Conservation (phyloP, 2,329 filamentous ascomycete species). For the Epichloe festucae region DNA sequence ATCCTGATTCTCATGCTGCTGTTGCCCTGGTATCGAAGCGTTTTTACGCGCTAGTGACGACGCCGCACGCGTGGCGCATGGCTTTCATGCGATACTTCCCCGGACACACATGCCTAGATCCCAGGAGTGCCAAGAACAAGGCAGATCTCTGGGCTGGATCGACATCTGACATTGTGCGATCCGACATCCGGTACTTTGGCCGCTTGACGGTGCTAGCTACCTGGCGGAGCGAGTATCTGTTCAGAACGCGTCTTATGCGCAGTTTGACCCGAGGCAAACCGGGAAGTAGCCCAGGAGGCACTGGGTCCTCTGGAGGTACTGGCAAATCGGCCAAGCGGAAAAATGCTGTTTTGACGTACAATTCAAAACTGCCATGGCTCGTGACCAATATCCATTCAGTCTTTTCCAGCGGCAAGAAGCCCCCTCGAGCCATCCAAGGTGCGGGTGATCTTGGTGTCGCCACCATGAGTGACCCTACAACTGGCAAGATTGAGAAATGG, state of each 20-base stretch:
- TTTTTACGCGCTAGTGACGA: slow-evolving; percentile 77
- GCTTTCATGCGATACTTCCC: slow-evolving; percentile 88
- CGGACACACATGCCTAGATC: slow-evolving; percentile 39
- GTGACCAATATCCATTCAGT: slow-evolving; percentile 69
- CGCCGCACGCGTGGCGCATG: slow-evolving; percentile 84
- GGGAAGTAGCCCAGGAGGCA: slow-evolving; percentile 36
- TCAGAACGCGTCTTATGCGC: slow-evolving; percentile 71
- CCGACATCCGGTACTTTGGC: slow-evolving; percentile 68
- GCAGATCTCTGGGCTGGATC: slow-evolving; percentile 30
- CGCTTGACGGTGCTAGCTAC: slow-evolving; percentile 74
- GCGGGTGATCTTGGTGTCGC: slow-evolving; percentile 64
- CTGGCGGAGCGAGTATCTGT: slow-evolving; percentile 91
- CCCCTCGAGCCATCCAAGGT: slow-evolving; percentile 72
- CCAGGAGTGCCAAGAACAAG: slow-evolving; percentile 21
- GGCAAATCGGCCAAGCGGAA: slow-evolving; percentile 48
- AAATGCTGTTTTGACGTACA: slow-evolving; percentile 70
- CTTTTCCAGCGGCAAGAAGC: slow-evolving; percentile 60
- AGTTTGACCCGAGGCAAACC: slow-evolving; percentile 76
- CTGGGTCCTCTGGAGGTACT: slow-evolving; percentile 37
- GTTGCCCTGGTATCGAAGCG: slow-evolving; percentile 78
- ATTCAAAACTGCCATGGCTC: slow-evolving; percentile 66
- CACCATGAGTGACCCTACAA: slow-evolving; percentile 69
- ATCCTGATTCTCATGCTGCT: slow-evolving; percentile 68
- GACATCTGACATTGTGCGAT: slow-evolving; percentile 42
- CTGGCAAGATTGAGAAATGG: slow-evolving; percentile 68